Conservation (phyloP, 2,329 filamentous ascomycete species). For the Sarocladium brachiariae region DNA sequence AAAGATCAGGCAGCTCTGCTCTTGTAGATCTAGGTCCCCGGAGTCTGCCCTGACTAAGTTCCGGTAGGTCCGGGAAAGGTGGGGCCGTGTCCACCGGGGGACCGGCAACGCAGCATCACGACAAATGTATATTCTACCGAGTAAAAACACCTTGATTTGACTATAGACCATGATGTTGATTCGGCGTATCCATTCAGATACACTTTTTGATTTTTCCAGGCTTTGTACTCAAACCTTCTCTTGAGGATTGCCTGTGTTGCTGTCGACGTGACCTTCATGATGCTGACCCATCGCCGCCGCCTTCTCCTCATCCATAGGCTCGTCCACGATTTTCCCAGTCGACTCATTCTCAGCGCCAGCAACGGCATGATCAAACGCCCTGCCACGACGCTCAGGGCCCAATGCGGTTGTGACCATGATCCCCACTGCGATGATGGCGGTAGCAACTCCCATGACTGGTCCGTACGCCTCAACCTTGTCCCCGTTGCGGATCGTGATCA, state of each 20-base stretch:
- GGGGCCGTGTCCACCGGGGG: too few species aligned
- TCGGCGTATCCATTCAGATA: too few species aligned
- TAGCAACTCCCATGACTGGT: constrained; percentile 68
- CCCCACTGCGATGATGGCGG: constrained; percentile 66
- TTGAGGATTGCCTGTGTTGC: neutral
- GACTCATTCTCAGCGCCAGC: constrained; percentile 26
- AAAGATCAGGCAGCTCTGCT: too few species aligned
- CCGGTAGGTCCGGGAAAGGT: too few species aligned
- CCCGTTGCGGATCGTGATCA: constrained; percentile 47
- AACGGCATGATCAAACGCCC: constrained; percentile 57
- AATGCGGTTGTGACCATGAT: constrained; percentile 62
- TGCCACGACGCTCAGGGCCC: constrained; percentile 68
- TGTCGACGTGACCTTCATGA: neutral
- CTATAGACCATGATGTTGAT: too few species aligned
- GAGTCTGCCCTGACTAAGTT: too few species aligned
- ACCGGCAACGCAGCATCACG: too few species aligned
- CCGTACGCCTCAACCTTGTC: constrained; percentile 62
- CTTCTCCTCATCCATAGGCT: constrained; percentile 24
- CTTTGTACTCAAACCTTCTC: constrained; percentile 5
- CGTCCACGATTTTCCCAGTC: constrained; percentile 22
- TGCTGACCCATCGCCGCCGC: neutral
- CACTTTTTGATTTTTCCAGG: too few species aligned
- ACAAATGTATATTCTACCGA: too few species aligned
- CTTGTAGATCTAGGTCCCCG: too few species aligned
- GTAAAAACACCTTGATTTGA: too few species aligned